Conservation (phyloP, 192 early-diverging fungal genomes). For the Umbelopsis sp. region DNA sequence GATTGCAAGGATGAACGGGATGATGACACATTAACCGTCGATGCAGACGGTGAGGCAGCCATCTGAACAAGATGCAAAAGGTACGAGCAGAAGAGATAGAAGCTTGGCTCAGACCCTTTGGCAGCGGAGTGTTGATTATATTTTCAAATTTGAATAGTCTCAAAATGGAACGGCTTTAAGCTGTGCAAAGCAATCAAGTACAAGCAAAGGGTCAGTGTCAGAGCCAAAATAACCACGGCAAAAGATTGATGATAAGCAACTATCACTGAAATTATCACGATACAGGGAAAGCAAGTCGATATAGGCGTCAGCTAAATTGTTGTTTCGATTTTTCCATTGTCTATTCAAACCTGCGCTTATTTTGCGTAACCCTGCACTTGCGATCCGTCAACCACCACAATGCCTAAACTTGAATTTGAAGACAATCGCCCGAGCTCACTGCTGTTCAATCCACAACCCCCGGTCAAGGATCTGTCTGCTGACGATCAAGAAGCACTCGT, state of each 20-base stretch:
- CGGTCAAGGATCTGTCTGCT: neutral
- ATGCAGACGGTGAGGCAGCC: conserved; percentile 16
- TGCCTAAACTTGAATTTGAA: conserved; percentile 12
- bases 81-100: conserved; percentile 6
- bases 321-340: too few species aligned
- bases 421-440: neutral
- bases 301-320: too few species aligned
- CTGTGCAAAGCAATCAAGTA: too few species aligned
- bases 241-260: too few species aligned
- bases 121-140: neutral
- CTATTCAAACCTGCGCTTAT: neutral
- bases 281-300: too few species aligned
- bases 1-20: conserved; percentile 15
- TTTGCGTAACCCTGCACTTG: neutral
- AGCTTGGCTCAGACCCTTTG: neutral
- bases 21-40: conserved; percentile 18
- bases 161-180: too few species aligned
- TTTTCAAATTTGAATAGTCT: too few species aligned
- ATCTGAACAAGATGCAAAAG: conserved; percentile 9
- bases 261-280: too few species aligned
- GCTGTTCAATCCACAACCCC: neutral
- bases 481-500: conserved; percentile 22
- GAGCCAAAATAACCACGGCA: too few species aligned
- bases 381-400: neutral
- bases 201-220: too few species aligned